Evolutionary conservation across 2,329 filamentous ascomycete genomes (phyloP).

Genomic region (Diaporthe aspalathi): DNA sequence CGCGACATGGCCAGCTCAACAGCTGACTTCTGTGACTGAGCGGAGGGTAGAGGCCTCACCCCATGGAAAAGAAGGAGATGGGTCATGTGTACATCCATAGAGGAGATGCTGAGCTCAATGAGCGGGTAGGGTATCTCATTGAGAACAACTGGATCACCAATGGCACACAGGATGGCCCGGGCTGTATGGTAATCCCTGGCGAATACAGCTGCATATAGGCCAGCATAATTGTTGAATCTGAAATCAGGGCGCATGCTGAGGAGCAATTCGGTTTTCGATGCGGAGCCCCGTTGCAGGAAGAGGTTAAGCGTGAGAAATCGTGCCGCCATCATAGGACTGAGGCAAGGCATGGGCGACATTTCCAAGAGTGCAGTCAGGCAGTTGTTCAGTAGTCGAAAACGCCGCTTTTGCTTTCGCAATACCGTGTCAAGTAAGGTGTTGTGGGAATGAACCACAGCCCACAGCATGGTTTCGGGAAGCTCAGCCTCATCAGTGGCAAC

Average conservation of each 20-base stretch:
- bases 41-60: not conserved
- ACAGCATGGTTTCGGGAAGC: not conserved
- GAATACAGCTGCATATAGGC: not conserved
- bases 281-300: not conserved
- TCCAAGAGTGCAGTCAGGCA: not conserved
- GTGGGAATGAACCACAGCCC: not conserved
- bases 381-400: not conserved
- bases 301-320: slow-evolving; percentile 5
- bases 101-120: not conserved
- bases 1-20: not conserved
- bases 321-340: slow-evolving; percentile 1
- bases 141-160: not conserved
- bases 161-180: not conserved
- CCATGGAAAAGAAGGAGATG: not conserved
- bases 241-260: not conserved
- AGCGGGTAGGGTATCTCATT: not conserved
- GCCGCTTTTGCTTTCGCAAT: not conserved
- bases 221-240: slow-evolving; percentile 2
- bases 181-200: not conserved
- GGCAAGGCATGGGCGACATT: not conserved
- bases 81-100: slow-evolving; percentile 6
- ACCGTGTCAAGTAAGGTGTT: not conserved
- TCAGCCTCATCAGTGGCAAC: not conserved
- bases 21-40: not conserved
- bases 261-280: not conserved